Percentiles rank a stretch among this genome's conserved stretches.
Conservation (phyloP, 2,329 filamentous ascomycete genomes). For the Leptoxyphium fumago region DNA sequence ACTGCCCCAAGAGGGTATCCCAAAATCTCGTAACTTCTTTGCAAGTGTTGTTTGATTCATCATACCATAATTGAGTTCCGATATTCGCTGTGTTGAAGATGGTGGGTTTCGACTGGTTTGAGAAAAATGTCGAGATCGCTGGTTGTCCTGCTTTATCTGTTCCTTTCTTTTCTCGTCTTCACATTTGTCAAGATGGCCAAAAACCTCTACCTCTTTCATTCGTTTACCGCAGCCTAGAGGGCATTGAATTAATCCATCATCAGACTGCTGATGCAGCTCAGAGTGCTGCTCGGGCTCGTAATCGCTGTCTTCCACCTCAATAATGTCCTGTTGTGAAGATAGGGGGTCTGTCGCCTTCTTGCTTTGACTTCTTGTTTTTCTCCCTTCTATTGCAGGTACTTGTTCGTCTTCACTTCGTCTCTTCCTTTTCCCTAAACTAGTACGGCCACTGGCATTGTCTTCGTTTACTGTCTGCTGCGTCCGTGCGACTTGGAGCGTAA, state of each 20-base stretch:
- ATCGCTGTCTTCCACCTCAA: conserved; percentile 24
- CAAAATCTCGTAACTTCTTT: conserved; percentile 69
- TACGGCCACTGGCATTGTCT: conserved; percentile 4
- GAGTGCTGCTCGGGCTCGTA: conserved; percentile 17
- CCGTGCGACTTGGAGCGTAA: conserved; percentile 50
- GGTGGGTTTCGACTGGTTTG: background rate
- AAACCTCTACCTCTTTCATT: conserved; percentile 70
- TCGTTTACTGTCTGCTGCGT: conserved; percentile 7
- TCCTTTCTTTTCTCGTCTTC: conserved; percentile 24
- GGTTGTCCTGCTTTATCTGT: conserved; percentile 6
- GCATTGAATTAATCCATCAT: conserved; percentile 68
- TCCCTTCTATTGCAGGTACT: conserved; percentile 8
- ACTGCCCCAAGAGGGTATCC: conserved; percentile 56
- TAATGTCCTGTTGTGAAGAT: conserved; percentile 14
- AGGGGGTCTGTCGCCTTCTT: conserved; percentile 18
- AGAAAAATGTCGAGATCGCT: conserved; percentile 1
- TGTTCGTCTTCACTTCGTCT: conserved; percentile 21
- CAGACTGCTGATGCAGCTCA: conserved; percentile 23
- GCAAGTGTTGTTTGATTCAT: conserved; percentile 65
- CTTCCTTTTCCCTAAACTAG: conserved; percentile 37
- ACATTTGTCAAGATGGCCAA: conserved; percentile 63
- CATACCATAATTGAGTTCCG: conserved; percentile 72
- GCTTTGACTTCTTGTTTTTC: conserved; percentile 21
- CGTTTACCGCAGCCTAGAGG: conserved; percentile 60
- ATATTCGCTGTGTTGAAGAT: conserved; percentile 43